Conservation (phyloP, 352 stramenopile genomes). For the Pythium phragmiticola region DNA sequence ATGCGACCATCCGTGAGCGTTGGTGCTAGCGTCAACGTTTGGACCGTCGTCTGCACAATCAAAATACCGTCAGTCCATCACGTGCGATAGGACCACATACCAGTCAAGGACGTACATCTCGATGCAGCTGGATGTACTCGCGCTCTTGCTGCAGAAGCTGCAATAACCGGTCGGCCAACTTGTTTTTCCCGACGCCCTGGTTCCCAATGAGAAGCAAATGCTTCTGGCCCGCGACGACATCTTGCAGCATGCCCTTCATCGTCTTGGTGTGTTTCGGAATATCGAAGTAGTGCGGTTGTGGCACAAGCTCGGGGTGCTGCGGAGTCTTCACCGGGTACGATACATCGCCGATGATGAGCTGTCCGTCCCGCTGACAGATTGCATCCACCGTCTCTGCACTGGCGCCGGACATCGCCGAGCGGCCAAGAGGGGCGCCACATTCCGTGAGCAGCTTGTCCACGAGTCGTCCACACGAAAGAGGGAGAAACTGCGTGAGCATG, state of each 20-base stretch:
- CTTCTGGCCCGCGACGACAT: constrained; percentile 84
- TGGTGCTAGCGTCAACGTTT: constrained; percentile 90
- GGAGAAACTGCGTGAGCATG: constrained; percentile 72
- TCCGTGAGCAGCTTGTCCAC: constrained; percentile 57
- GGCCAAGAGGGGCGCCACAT: constrained; percentile 33
- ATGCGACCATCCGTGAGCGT: constrained; percentile 88
- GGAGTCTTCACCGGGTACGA: constrained; percentile 53
- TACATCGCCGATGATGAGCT: constrained; percentile 63
- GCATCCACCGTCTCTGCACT: constrained; percentile 21
- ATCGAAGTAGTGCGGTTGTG: constrained; percentile 87
- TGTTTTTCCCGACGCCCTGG: constrained; percentile 96
- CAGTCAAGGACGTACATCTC: constrained; percentile 67
- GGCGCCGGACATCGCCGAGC: not conserved
- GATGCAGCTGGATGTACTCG: constrained; percentile 97
- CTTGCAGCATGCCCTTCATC: constrained; percentile 87
- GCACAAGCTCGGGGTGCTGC: constrained; percentile 76
- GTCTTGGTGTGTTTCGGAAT: constrained; percentile 87
- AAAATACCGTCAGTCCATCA: not conserved
- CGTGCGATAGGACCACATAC: not conserved
- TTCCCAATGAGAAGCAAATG: constrained; percentile 94
- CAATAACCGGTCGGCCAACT: constrained; percentile 91
- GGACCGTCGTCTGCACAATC: constrained; percentile 84
- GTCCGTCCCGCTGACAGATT: constrained; percentile 43
- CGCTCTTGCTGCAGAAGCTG: constrained; percentile 90
- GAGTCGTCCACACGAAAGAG: constrained; percentile 45